A percentile compares a stretch with the other conserved stretches of the same genome.
phyloP scores from a whole-genome alignment of 495 filamentous ascomycete genomes.

The Xylaria castorea region DNA sequence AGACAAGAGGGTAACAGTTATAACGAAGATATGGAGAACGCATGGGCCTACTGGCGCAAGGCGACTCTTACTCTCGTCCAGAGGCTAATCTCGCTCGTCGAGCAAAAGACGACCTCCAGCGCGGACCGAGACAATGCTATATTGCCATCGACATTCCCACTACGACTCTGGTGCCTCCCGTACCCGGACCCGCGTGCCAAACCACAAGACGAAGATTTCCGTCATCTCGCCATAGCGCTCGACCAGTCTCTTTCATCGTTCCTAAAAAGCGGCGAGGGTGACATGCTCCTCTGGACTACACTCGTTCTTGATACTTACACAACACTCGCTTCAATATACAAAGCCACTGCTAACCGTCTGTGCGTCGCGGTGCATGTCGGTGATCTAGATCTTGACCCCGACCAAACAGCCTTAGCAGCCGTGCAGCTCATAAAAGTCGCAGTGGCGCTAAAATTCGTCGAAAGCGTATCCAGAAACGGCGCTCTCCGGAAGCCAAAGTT shows the following conservation, averaged over 20 bases:
- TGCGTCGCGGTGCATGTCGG: conserved; percentile 6
- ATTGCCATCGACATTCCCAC: conserved; percentile 37
- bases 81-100: conserved; percentile 3
- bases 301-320: conserved; percentile 21
- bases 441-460: neutral
- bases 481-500: neutral
- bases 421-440: conserved; percentile 18
- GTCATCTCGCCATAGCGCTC: conserved; percentile 17
- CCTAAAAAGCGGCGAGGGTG: conserved; percentile 19
- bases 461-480: neutral
- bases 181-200: conserved; percentile 31
- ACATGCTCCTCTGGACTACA: conserved; percentile 29
- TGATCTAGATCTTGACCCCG: neutral
- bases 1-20: neutral
- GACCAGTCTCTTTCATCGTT: conserved; percentile 9
- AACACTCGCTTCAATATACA: neutral
- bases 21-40: neutral
- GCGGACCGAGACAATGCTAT: conserved; percentile 24
- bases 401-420: neutral
- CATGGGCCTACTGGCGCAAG: conserved; percentile 1
- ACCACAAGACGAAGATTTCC: conserved; percentile 17
- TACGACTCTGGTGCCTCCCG: conserved; percentile 38
- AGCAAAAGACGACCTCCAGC: conserved; percentile 26
- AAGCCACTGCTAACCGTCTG: neutral
- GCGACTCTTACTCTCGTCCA: neutral